Percentiles rank a stretch among this genome's conserved stretches.
These are phyloP conservation scores for Diplocarpon mali DNA, from an alignment of 2,329 filamentous ascomycete genomes.

Conservation along the genomic window DNA sequence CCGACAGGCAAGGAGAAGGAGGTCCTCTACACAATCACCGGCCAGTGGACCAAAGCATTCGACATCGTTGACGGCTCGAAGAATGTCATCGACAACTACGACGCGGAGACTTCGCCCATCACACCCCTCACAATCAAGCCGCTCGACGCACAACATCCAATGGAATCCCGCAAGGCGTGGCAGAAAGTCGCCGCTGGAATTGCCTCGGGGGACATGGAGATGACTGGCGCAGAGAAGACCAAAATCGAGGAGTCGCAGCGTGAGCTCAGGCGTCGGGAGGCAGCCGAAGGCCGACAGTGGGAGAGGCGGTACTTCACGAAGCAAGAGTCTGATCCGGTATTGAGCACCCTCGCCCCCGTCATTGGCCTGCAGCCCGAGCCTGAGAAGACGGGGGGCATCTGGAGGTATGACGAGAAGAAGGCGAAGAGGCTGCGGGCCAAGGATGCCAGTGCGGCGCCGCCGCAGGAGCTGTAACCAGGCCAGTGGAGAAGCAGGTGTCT, in stretches of 20 bases:
- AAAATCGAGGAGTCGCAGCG: conserved; percentile 87
- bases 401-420: conserved; percentile 50
- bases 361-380: conserved; percentile 32
- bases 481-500: not conserved
- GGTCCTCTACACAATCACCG: conserved; percentile 68
- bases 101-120: conserved; percentile 43
- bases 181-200: conserved; percentile 74
- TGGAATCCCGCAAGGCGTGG: conserved; percentile 86
- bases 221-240: conserved; percentile 65
- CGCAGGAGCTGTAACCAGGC: not conserved
- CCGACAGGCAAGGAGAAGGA: conserved; percentile 60
- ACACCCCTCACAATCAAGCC: conserved; percentile 62
- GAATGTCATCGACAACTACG: conserved; percentile 47
- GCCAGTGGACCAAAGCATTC: conserved; percentile 83
- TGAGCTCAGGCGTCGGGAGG: conserved; percentile 62
- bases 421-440: conserved; percentile 7
- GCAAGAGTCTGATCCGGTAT: conserved; percentile 34
- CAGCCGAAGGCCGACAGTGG: conserved; percentile 66
- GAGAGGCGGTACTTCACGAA: conserved; percentile 70
- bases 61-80: conserved; percentile 59
- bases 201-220: conserved; percentile 71
- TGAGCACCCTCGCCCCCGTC: conserved; percentile 33
- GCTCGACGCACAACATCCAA: conserved; percentile 69
- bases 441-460: not conserved
- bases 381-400: conserved; percentile 61